Evolutionary conservation across 495 filamentous ascomycete genomes (phyloP).

Genomic region (Hypomontagnella submonticulosa): DNA sequence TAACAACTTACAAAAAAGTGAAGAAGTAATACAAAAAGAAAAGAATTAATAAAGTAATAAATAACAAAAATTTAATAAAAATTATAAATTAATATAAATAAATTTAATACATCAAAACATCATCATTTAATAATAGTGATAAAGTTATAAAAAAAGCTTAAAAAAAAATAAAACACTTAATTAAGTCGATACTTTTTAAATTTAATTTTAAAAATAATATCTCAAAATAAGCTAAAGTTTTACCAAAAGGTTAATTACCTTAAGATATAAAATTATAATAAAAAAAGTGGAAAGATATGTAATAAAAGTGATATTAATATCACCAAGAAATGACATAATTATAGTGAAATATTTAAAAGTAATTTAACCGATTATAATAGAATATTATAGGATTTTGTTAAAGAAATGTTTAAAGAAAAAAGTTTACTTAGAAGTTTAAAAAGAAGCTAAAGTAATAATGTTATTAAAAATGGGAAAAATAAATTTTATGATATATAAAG

Average conservation of each 20-base stretch:
- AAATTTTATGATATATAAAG: too few relatives aligned
- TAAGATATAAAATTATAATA: slow-evolving; percentile 1
- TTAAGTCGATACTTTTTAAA: neutral
- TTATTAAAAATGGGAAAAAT: too few relatives aligned
- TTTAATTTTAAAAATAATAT: neutral
- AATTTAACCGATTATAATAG: too few relatives aligned
- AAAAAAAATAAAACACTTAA: slow-evolving; percentile 4
- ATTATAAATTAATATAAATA: slow-evolving; percentile 3
- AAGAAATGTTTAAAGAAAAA: too few relatives aligned
- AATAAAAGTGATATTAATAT: too few relatives aligned
- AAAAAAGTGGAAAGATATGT: slow-evolving; percentile 2
- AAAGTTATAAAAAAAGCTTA: neutral
- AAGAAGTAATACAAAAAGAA: neutral
- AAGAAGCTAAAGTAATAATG: too few relatives aligned
- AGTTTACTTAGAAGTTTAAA: too few relatives aligned
- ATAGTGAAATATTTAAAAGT: too few relatives aligned
- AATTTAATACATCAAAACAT: neutral
- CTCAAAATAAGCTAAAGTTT: neutral
- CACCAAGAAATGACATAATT: too few relatives aligned
- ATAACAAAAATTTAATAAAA: slow-evolving; percentile 2
- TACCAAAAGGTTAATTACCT: neutral
- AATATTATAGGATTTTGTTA: too few relatives aligned
- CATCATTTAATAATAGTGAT: neutral
- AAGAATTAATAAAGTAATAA: neutral
- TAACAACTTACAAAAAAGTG: neutral